Evolutionary conservation across 2,329 filamentous ascomycete species (phyloP), one percentile per base, ranked within the genome.

Genomic region (Pestalotiopsis sp.): DNA sequence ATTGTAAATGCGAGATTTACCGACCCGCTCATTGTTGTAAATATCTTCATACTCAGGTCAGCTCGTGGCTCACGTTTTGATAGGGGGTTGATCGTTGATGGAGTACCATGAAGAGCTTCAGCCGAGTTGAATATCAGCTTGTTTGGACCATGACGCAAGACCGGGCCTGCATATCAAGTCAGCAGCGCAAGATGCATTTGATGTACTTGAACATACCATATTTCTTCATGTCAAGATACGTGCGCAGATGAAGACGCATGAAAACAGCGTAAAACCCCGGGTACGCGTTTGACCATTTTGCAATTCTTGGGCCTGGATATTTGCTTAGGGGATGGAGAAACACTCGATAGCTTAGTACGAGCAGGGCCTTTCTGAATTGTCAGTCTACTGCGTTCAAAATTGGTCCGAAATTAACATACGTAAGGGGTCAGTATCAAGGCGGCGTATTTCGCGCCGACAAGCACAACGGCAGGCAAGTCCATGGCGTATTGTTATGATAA

Each of bases 41-140:
- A 74, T 73, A 59, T 74, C 72, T 74, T 52, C 6, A 23, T 9
- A 9, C 3, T 52, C 1, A n/a, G 20, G 49, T 60, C 6, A 17
- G 57, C 12, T 4, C 14, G 13, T 14, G 31, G 20, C 2, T 9
- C 7, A 20, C 6, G 31, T 6, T 27, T 38, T 3, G 7, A 13
- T 17, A 60, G 57, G 7, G 31, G 31, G 6, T 0, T n/a, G 45
- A 20, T 9, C 3, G 45, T 5, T 5, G 1, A 4, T 52, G 45
- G 5, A 23, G 3, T n/a, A 63, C 60, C 60, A 13, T 63, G 60
- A 17, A 72, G 68, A 25, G 72, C 72, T 23, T 67, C 69, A 25
- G 52, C 64, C 3, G 72, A 68, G 25, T 72, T 72, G 67, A 74
- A 72, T 14, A 74, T 69, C 2, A 74, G 70, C 45, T 70, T 72